Percentiles rank a stretch among this genome's conserved stretches.
phyloP scores from a whole-genome alignment of 129 eudicot species.

The Centella asiatica region DNA sequence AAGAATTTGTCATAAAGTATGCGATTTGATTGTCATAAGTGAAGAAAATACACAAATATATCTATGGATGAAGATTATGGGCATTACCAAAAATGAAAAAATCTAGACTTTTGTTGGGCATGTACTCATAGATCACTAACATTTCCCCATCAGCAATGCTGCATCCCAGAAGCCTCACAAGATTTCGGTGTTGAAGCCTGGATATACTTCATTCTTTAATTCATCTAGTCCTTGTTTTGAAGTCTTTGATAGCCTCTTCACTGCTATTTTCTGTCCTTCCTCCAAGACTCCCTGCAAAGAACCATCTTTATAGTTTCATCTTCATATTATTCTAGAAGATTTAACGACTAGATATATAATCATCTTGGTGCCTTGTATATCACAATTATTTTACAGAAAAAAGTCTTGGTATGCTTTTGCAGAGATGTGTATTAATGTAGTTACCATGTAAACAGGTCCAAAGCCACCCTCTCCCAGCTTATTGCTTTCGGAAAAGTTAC shows the following conservation, averaged over 20 bases:
- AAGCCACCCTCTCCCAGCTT: slow-evolving; percentile 11
- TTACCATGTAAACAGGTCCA: slow-evolving; percentile 7
- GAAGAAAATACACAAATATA: too few species aligned
- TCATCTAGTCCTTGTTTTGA: slow-evolving; percentile 23
- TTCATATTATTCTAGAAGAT: background rate
- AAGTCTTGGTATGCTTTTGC: background rate
- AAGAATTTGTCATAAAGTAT: too few species aligned
- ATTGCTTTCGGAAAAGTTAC: background rate
- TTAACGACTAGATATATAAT: background rate
- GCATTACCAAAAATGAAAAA: slow-evolving; percentile 20
- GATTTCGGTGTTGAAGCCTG: slow-evolving; percentile 33
- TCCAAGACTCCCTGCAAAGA: background rate
- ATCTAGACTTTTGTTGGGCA: slow-evolving; percentile 29
- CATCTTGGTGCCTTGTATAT: background rate
- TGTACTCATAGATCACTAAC: slow-evolving; percentile 25
- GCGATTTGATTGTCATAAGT: too few species aligned
- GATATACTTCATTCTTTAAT: slow-evolving; percentile 32
- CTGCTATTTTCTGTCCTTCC: slow-evolving; percentile 25
- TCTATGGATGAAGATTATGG: too few species aligned
- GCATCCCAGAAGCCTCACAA: slow-evolving; percentile 29
- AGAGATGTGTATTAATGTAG: background rate
- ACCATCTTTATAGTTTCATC: background rate
- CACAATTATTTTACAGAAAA: background rate
- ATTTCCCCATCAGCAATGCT: slow-evolving; percentile 22
- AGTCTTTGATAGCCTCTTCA: slow-evolving; percentile 19